A percentile compares a stretch with the other conserved stretches of the same genome.
phyloP scores from a whole-genome alignment of 768 basidiomycete genomes.

The Tricholoma flavovirens region DNA sequence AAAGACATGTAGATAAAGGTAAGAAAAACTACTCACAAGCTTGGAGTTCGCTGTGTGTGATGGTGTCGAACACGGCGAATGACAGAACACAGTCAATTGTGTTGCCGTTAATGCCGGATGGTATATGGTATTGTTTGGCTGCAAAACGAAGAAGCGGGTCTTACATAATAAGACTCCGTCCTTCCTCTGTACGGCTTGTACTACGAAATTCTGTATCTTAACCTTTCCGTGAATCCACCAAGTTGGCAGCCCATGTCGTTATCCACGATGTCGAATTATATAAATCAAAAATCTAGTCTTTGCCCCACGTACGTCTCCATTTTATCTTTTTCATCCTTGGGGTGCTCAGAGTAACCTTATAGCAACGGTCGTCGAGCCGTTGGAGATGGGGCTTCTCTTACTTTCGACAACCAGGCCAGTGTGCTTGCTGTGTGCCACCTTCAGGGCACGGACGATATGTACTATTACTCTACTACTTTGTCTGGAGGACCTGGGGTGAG shows the following conservation, averaged over 20 bases:
- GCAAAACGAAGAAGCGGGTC: background rate
- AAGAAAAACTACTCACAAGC: conserved; percentile 29
- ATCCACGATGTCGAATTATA: conserved; percentile 63
- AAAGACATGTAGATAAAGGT: conserved; percentile 5
- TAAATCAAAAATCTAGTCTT: conserved; percentile 84
- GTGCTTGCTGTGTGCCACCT: conserved; percentile 84
- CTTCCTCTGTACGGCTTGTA: conserved; percentile 6
- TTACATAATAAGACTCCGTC: conserved; percentile 10
- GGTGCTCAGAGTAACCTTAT: conserved; percentile 11
- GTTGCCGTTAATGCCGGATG: conserved; percentile 5
- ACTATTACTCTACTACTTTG: conserved; percentile 91
- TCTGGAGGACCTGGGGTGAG: conserved; percentile 88
- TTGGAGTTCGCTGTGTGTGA: conserved; percentile 33
- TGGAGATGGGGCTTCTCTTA: conserved; percentile 90
- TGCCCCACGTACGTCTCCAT: conserved; percentile 73
- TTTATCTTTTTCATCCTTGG: background rate
- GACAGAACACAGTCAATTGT: conserved; percentile 9
- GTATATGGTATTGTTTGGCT: conserved; percentile 5
- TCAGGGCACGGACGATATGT: conserved; percentile 75
- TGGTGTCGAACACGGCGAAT: conserved; percentile 28
- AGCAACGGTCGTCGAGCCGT: conserved; percentile 96
- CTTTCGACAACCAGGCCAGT: conserved; percentile 70
- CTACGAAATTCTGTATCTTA: conserved; percentile 4
- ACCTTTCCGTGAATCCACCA: conserved; percentile 38
- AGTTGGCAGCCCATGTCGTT: conserved; percentile 87